Evolutionary conservation across 1,284 basidiomycete species (phyloP), one percentile per base, ranked within the genome.

Genomic region (Ustilago trichophora): DNA sequence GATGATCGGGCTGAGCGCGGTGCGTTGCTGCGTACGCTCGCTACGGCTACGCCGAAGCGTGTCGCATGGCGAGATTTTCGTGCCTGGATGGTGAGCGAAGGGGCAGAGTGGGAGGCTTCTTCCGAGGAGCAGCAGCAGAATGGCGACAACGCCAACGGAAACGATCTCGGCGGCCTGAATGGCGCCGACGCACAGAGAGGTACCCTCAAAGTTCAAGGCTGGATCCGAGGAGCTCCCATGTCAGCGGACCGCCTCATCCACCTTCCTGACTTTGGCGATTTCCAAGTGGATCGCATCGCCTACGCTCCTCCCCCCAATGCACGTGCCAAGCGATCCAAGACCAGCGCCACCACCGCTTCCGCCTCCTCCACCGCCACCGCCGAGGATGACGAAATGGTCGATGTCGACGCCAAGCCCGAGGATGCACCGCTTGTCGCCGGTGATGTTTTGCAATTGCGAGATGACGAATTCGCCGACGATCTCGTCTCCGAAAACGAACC

Each of bases 211-310:
- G 86, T 98, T 4, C 91, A 89, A 1, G 95, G 95, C 18, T 87
- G 91, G 48, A 87, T 96, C 11, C 85, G 96, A 18, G 95, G 95
- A 0, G 85, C 87, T 4, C 83, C 87, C 21, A 83, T 98, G 42
- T 92, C 90, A 36, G 89, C 91, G 4, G 90, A 97, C 77, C 84
- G 94, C 38, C 85, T 98, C 18, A 86, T 98, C 0, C 94, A 98
- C 82, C 76, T 99, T 4, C 91, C 93, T 1, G 89, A 91, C 74
- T 87, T 86, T 80, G 95, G 94, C 1, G 95, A 98, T 82, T 97
- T 89, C 82, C 89, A 90, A 76, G 85, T 98, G 16, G 85, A 87
- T 19, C 88, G 89, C 83, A 93, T 92, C 66, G 64, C 57, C 16
- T 60, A 75, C 27, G 73, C 69, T 29, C 70, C 77, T 10, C 62